phyloP scores from a whole-genome alignment of 2,329 filamentous ascomycete species.

The Fusarium buxicola region DNA sequence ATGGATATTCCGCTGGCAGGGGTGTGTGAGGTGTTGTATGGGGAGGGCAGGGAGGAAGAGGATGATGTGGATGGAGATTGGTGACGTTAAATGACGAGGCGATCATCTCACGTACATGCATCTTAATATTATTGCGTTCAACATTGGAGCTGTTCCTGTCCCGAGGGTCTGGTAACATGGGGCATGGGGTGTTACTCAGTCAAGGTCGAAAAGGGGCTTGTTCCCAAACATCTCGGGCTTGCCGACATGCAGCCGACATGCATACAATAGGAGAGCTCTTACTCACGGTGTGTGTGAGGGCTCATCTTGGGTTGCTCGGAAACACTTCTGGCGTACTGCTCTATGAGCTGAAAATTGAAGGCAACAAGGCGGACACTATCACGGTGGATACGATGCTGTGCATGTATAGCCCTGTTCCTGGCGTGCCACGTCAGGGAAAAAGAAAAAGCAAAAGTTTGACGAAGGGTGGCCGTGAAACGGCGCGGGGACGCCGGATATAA shows the following conservation, averaged over 20 bases:
- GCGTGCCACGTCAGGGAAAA: neutral
- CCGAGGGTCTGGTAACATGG: neutral
- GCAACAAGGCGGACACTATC: neutral
- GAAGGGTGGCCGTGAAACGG: neutral
- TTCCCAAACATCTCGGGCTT: neutral
- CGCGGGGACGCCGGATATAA: too few species aligned
- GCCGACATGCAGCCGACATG: neutral
- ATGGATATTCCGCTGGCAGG: conserved; percentile 97
- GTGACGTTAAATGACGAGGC: neutral
- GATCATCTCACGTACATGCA: neutral
- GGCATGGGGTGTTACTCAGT: neutral
- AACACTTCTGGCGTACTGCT: neutral
- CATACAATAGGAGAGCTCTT: neutral
- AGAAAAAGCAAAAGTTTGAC: conserved; percentile 1
- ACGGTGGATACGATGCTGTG: neutral
- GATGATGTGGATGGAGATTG: conserved; percentile 38
- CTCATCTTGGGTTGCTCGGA: neutral
- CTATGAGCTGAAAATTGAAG: neutral
- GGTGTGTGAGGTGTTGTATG: conserved; percentile 94
- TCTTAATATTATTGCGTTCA: neutral
- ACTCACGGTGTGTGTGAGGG: too few species aligned
- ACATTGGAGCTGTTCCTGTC: neutral
- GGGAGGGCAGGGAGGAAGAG: conserved; percentile 59
- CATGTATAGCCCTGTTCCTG: neutral
- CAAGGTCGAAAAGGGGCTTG: neutral